Evolutionary conservation across 169 alveolate genomes (phyloP).

Genomic region (Neospora caninum): DNA sequence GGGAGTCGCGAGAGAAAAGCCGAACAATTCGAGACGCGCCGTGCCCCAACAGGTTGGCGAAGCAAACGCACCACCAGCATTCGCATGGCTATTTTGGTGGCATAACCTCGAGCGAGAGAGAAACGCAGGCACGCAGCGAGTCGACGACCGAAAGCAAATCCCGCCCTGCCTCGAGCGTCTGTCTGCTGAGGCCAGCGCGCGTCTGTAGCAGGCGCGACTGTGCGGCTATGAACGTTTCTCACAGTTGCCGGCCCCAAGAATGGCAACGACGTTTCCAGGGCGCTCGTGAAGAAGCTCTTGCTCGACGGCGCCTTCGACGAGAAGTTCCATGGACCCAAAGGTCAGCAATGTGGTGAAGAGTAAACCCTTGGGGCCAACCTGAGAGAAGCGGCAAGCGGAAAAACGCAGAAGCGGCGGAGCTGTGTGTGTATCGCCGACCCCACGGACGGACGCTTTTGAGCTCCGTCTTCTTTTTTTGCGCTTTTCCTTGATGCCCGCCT

Average conservation of each 20-base stretch:
- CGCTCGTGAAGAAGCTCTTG: constrained; percentile 42
- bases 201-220: no score
- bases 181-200: neutral
- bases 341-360: constrained; percentile 59
- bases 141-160: no score
- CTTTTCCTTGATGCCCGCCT: no score
- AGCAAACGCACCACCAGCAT: no score
- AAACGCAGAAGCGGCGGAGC: neutral
- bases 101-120: no score
- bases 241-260: constrained; percentile 65
- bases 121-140: no score
- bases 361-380: constrained; percentile 49
- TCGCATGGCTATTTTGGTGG: no score
- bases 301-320: constrained; percentile 51
- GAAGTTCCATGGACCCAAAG: constrained; percentile 49
- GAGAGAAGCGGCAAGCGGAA: neutral
- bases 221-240: neutral
- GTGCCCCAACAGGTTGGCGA: no score
- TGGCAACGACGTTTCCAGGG: constrained; percentile 38
- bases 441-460: no score
- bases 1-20: neutral
- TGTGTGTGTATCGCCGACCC: no score
- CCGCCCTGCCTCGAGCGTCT: neutral
- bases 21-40: no score
- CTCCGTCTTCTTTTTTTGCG: no score